Percentiles rank a stretch among this genome's conserved stretches.
Conservation (phyloP, 805 yeast species). For the Grigorovia yakushimaensis region DNA sequence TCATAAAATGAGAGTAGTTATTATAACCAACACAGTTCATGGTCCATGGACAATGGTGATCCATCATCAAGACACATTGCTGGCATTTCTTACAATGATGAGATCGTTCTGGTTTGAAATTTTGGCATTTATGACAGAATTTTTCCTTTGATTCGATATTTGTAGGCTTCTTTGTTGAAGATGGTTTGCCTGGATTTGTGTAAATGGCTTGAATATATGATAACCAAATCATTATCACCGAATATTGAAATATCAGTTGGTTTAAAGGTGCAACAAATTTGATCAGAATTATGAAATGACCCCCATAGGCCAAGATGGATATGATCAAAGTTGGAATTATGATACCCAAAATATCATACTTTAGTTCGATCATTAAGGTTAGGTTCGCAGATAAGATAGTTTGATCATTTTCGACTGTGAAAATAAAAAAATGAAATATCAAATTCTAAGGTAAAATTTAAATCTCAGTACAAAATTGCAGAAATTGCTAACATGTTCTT, state of each 20-base stretch:
- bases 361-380: not conserved
- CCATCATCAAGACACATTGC: constrained; percentile 76
- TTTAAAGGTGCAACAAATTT: constrained; percentile 31
- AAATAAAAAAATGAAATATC: too few species aligned
- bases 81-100: constrained; percentile 80
- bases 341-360: constrained; percentile 29
- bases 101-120: constrained; percentile 68
- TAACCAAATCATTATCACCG: constrained; percentile 55
- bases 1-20: constrained; percentile 69
- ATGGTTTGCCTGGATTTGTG: constrained; percentile 61
- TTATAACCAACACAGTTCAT: constrained; percentile 76
- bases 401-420: not conserved
- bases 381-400: not conserved
- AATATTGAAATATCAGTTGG: constrained; percentile 40
- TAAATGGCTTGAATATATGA: constrained; percentile 63
- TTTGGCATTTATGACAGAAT: constrained; percentile 65
- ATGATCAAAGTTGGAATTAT: constrained; percentile 58
- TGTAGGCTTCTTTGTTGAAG: constrained; percentile 43
- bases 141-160: constrained; percentile 37
- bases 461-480: too few species aligned
- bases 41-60: constrained; percentile 94
- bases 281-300: constrained; percentile 47
- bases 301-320: constrained; percentile 47
- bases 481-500: not conserved
- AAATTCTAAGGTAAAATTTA: too few species aligned